Conservation (phyloP, 2,329 filamentous ascomycete genomes). For the Xylariaceae sp. region DNA sequence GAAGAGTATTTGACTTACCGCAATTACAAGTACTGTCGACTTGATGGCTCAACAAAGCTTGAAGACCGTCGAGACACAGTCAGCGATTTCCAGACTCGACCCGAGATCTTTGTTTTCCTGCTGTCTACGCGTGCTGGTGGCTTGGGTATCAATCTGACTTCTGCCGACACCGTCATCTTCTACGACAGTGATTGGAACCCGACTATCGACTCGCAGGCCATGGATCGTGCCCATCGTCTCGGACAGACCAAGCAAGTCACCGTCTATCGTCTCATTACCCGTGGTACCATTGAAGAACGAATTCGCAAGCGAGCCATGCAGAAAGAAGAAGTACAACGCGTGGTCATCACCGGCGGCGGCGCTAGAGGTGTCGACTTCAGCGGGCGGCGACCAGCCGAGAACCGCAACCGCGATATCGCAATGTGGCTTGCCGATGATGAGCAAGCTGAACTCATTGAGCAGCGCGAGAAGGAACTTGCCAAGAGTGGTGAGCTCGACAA, state of each 20-base stretch:
- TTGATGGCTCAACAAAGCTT: slow-evolving; percentile 95
- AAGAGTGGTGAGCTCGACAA: slow-evolving; percentile 67
- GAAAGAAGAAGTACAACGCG: slow-evolving; percentile 97
- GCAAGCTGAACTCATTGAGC: slow-evolving; percentile 88
- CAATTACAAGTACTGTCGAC: slow-evolving; percentile 96
- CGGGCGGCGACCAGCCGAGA: slow-evolving; percentile 79
- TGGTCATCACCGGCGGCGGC: slow-evolving; percentile 90
- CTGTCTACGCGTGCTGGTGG: slow-evolving; percentile 94
- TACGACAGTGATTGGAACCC: slow-evolving; percentile 99
- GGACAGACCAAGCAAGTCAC: slow-evolving; percentile 95
- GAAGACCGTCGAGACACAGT: slow-evolving; percentile 97
- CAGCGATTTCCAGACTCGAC: slow-evolving; percentile 88
- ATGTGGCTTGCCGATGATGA: slow-evolving; percentile 99
- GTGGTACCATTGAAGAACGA: slow-evolving; percentile 94
- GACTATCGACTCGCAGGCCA: slow-evolving; percentile 96
- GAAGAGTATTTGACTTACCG: slow-evolving; percentile 98
- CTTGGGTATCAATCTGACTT: slow-evolving; percentile 94
- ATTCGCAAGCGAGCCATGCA: slow-evolving; percentile 95
- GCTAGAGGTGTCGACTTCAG: slow-evolving; percentile 92
- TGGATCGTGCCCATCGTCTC: slow-evolving; percentile 97
- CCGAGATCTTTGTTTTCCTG: slow-evolving; percentile 95
- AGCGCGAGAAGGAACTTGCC: slow-evolving; percentile 81
- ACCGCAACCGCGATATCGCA: slow-evolving; percentile 94
- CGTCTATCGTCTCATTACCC: slow-evolving; percentile 94
- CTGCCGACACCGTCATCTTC: slow-evolving; percentile 97